Conservation (phyloP, 1,284 basidiomycete genomes). For the Ustilago xerochloae region DNA sequence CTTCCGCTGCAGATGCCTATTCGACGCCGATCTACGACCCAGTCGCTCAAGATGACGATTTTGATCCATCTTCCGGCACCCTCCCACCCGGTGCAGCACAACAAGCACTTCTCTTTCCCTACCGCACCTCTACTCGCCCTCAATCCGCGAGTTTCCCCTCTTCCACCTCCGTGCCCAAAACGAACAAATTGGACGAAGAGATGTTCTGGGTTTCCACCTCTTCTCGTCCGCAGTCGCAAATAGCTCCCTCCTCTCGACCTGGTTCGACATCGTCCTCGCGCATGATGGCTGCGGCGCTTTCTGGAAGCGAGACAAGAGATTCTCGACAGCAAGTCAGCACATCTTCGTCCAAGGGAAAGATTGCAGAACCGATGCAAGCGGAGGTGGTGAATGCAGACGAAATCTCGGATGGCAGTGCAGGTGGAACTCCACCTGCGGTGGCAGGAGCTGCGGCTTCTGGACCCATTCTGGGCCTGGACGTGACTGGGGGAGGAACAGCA, state of each 20-base stretch:
- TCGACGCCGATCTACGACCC: constrained; percentile 10
- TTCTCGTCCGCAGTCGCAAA: constrained; percentile 29
- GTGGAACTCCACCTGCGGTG: constrained; percentile 10
- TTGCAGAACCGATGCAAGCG: constrained; percentile 49
- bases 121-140: constrained; percentile 6
- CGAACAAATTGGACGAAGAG: constrained; percentile 32
- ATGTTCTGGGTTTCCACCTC: constrained; percentile 45
- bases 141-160: neutral
- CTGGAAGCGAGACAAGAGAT: constrained; percentile 14
- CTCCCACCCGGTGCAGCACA: constrained; percentile 39
- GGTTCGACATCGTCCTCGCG: constrained; percentile 16
- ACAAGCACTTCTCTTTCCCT: constrained; percentile 35
- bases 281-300: constrained; percentile 18
- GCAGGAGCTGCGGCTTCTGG: neutral
- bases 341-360: constrained; percentile 14
- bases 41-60: constrained; percentile 1
- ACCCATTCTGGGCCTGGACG: neutral
- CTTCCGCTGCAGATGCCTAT: constrained; percentile 32
- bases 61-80: constrained; percentile 34
- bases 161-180: constrained; percentile 15
- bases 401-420: constrained; percentile 15
- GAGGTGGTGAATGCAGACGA: constrained; percentile 39
- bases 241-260: constrained; percentile 3
- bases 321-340: constrained; percentile 34
- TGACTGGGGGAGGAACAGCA: neutral